Base-by-base conservation (phyloP, 2,329 filamentous ascomycete species). In the Pseudogymnoascus sp. region DNA sequence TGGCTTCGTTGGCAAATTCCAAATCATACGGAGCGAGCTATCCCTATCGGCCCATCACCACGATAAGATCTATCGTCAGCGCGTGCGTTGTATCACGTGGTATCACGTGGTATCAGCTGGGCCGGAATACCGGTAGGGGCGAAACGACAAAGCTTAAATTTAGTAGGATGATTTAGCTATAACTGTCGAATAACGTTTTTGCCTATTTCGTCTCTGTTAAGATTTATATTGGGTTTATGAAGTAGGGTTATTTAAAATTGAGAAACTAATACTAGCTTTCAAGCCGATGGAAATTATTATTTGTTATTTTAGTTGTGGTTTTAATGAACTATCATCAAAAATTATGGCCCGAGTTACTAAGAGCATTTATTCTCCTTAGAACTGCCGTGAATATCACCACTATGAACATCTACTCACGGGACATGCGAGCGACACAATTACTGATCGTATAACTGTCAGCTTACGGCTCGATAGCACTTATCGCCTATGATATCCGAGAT, bases 401-500 rank as follows among this genome's bases (percentile, higher is more conserved):
- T 21, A 41, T 41, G 9, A 9, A 21, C 40, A n/a, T 4, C n/a
- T 23, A 5, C 23, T 21, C 28, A 5, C 8, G 7, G 8, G 25
- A 33, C n/a, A 14, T 18, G 21, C 21, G n/a, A 5, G 9, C 25
- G 4, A 9, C n/a, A 33, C 5, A 33, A 33, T 33, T 14, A 55
- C 49, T 33, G 28, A 18, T 14, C 16, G n/a, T 55, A 18, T 55
- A n/a, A 55, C 28, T 6, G n/a, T 55, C 49, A 55, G 28, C 49
- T 33, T 21, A 33, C 5, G 5, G 9, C 28, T 55, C 16, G 49
- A 55, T 55, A 33, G 12, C 28, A 55, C 28, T 23, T 33, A 33
- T 16, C 28, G 25, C 28, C 28, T 55, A 33, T 55, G 49, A 55
- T 55, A 55, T 55, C 49, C 49, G 49, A 55, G 49, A 33, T 33